Base-by-base conservation (phyloP, 75 land plant species). In the Pinus tabuliformis region DNA sequence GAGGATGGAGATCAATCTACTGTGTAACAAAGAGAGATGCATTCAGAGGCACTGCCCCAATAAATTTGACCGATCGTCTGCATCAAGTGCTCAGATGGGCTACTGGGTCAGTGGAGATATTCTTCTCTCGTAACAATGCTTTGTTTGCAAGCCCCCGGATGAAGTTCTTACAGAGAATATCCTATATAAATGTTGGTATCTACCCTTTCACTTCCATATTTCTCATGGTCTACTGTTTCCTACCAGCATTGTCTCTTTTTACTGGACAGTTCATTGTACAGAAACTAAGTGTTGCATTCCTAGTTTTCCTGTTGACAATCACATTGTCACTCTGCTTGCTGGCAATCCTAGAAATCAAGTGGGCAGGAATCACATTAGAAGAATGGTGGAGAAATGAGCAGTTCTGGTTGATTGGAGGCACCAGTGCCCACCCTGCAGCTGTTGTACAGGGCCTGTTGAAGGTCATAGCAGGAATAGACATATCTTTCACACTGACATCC, bases 321-420 rank as follows among this genome's bases (percentile, higher is more conserved):
- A 73, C 77, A 28, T 56, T 82, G 20, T 56, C 77, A 39, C 58
- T 82, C 6, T 82, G 77, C 59, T 58, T 81, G 60, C 65, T 81
- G 3, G 83, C 77, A 6, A 58, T 82, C 24, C 77, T 82, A 7
- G 83, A 82, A 49, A 72, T 82, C 45, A 80, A 81, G 56, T 82
- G 84, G 84, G 45, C 74, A 49, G 86, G 86, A 20, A 60, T 60
- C 22, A 60, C 62, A 18, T 22, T 60, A 21, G 92, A 93, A 49
- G 98, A 95, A 14, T 93, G 98, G 98, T 93, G 98, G 98, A 62
- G 98, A 15, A 95, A 95, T 73, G 97, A 95, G 81, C 98, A 96
- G 85, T 96, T 96, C 70, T 96, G 99, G 99, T 49, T 96, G 22
- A 96, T 95, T 20, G 99, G 99, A 20, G 99, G 98, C 9, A 96